Evolutionary conservation across 2,329 filamentous ascomycete genomes (phyloP).

Genomic region (Blastomyces silverae): DNA sequence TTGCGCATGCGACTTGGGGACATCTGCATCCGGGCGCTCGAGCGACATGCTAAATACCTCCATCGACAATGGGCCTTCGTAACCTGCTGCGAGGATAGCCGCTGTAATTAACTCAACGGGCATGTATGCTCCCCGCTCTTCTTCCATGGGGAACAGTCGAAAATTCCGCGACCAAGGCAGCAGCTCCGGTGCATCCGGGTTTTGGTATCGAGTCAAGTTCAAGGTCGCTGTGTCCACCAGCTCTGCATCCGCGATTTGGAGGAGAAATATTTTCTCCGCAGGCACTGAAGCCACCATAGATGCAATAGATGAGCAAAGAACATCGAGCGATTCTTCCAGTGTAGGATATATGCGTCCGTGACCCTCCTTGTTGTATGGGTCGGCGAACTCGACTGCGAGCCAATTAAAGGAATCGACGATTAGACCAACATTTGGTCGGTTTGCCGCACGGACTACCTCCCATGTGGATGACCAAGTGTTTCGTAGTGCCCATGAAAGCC

Average conservation of each 20-base stretch:
- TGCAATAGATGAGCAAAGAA: constrained; percentile 12
- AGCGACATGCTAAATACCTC: constrained; percentile 12
- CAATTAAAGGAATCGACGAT: constrained; percentile 12
- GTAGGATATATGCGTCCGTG: constrained; percentile 12
- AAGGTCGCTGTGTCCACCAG: constrained; percentile 7
- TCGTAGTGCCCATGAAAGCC: constrained; percentile 8
- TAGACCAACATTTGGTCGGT: constrained; percentile 9
- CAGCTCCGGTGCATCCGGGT: constrained; percentile 3
- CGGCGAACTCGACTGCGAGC: constrained; percentile 12
- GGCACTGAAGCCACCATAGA: constrained; percentile 12
- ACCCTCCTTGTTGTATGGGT: constrained; percentile 12
- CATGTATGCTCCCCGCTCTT: constrained; percentile 11
- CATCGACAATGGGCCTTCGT: constrained; percentile 11
- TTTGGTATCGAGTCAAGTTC: constrained; percentile 9
- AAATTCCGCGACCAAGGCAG: constrained; percentile 9
- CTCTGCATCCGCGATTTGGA: constrained; percentile 12
- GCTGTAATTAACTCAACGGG: constrained; percentile 10
- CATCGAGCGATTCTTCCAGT: constrained; percentile 8
- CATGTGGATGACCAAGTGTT: constrained; percentile 14
- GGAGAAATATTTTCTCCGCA: constrained; percentile 12
- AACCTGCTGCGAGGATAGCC: constrained; percentile 9
- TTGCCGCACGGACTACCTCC: constrained; percentile 11
- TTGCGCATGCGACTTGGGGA: constrained; percentile 8
- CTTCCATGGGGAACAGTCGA: constrained; percentile 10
- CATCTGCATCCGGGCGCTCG: constrained; percentile 7